phyloP scores from a whole-genome alignment of 2,329 filamentous ascomycete genomes.

The Cytospora leucostoma region DNA sequence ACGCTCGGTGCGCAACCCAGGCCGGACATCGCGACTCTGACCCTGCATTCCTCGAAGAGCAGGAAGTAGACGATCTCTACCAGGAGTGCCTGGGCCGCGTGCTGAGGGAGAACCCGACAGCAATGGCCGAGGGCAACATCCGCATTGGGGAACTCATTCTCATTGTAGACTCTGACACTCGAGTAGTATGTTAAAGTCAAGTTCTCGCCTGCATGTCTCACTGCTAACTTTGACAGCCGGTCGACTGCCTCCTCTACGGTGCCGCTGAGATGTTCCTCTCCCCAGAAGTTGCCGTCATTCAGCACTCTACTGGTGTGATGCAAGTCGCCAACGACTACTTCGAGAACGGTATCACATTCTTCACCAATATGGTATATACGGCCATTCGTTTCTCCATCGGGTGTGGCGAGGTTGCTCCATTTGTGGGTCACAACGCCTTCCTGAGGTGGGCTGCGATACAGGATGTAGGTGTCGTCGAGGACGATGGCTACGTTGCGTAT shows the following conservation, averaged over 20 bases:
- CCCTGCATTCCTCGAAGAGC: conserved; percentile 33
- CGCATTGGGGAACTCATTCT: conserved; percentile 65
- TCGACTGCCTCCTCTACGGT: conserved; percentile 67
- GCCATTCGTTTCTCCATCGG: conserved; percentile 71
- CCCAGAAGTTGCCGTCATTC: conserved; percentile 69
- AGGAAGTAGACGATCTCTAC: conserved; percentile 54
- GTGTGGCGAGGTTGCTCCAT: conserved; percentile 71
- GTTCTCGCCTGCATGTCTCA: not conserved
- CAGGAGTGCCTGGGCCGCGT: conserved; percentile 50
- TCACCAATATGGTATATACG: conserved; percentile 76
- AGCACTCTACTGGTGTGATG: conserved; percentile 75
- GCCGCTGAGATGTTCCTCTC: conserved; percentile 71
- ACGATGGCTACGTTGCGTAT: conserved; percentile 57
- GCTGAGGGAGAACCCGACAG: conserved; percentile 49
- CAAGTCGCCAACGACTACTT: conserved; percentile 72
- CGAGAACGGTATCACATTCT: conserved; percentile 75
- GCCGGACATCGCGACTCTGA: conserved; percentile 15
- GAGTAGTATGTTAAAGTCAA: conserved; percentile 44
- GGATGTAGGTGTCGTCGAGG: conserved; percentile 44
- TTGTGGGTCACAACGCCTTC: conserved; percentile 78
- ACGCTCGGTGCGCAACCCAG: conserved; percentile 28
- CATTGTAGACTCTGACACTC: conserved; percentile 68
- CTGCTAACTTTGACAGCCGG: conserved; percentile 41
- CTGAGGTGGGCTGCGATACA: conserved; percentile 61
- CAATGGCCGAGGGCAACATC: conserved; percentile 58